Evolutionary conservation across 345 rosid species (phyloP).

Genomic region (Aquilaria yunnanensis): DNA sequence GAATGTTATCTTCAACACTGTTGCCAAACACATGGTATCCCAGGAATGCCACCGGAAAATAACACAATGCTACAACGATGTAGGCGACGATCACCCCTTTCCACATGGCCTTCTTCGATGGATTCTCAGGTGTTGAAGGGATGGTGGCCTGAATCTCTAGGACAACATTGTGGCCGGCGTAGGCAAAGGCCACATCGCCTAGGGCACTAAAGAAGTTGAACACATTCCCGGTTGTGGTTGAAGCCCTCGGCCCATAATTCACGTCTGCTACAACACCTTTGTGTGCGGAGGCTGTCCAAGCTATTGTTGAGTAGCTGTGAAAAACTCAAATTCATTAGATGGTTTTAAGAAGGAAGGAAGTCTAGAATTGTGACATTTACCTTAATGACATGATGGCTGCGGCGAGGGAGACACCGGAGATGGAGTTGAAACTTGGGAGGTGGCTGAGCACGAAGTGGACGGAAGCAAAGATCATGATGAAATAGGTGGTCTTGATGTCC

Average conservation of each 20-base stretch:
- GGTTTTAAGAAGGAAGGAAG: no score
- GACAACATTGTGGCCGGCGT: constrained; percentile 62
- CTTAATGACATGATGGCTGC: constrained; percentile 69
- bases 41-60: constrained; percentile 53
- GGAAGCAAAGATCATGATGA: constrained; percentile 55
- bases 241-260: constrained; percentile 25
- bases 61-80: constrained; percentile 51
- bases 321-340: not conserved
- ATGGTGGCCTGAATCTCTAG: constrained; percentile 72
- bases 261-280: constrained; percentile 32
- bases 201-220: constrained; percentile 45
- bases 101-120: constrained; percentile 76
- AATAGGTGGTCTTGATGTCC: constrained; percentile 42
- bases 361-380: constrained; percentile 12
- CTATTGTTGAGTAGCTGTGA: constrained; percentile 52
- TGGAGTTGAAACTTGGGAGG: constrained; percentile 61
- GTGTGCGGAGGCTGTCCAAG: constrained; percentile 17
- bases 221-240: constrained; percentile 26
- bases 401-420: constrained; percentile 47
- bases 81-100: constrained; percentile 51
- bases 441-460: constrained; percentile 55
- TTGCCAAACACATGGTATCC: constrained; percentile 56
- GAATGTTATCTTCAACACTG: constrained; percentile 49
- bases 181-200: constrained; percentile 65
- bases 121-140: constrained; percentile 55